Conservation (phyloP, 2,329 filamentous ascomycete genomes). For the Chrysoporthe deuterocubensis region DNA sequence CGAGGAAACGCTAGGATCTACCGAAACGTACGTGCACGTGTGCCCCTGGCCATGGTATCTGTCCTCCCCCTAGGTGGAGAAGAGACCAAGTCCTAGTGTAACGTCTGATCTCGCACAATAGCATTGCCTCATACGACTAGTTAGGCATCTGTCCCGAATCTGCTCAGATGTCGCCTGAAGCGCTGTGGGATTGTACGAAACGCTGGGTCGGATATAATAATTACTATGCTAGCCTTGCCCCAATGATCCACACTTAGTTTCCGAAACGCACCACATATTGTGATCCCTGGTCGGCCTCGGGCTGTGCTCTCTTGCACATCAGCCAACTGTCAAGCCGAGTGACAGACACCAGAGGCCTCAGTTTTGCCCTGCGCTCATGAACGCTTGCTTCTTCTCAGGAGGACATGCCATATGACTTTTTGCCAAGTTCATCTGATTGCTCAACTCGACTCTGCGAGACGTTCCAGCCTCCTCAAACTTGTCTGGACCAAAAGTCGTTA, state of each 20-base stretch:
- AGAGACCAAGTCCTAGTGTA: conserved; percentile 5
- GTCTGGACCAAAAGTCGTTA: conserved; percentile 18
- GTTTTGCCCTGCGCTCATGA: background rate
- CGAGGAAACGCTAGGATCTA: conserved; percentile 4
- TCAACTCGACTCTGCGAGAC: conserved; percentile 16
- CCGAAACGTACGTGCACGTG: background rate
- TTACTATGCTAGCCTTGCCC: conserved; percentile 6
- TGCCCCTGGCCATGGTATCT: background rate
- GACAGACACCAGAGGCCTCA: conserved; percentile 5
- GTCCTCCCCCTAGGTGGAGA: background rate
- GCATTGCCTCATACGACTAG: conserved; percentile 14
- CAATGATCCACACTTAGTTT: conserved; percentile 11
- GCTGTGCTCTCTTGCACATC: background rate
- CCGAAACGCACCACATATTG: background rate
- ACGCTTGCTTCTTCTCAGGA: background rate
- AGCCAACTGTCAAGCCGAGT: background rate
- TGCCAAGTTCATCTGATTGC: conserved; percentile 23
- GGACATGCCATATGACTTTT: background rate
- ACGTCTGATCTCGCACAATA: conserved; percentile 15
- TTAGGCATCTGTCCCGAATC: conserved; percentile 7
- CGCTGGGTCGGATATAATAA: background rate
- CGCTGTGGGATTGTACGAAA: background rate
- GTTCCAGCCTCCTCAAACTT: conserved; percentile 22
- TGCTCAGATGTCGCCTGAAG: conserved; percentile 20
- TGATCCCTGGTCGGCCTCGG: background rate